Conservation (phyloP, 805 yeast species). For the Nakazawaea ernobii region DNA sequence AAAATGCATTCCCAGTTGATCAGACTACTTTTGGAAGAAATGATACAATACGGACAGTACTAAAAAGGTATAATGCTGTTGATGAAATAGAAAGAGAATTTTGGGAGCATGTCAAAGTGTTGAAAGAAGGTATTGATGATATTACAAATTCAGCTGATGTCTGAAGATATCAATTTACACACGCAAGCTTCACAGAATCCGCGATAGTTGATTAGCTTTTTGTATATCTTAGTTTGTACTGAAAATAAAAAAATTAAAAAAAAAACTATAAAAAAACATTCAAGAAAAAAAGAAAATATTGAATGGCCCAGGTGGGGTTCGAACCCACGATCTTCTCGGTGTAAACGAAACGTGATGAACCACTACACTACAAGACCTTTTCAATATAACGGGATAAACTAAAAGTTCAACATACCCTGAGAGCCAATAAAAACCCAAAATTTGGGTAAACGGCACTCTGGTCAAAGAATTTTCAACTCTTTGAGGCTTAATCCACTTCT, state of each 20-base stretch:
- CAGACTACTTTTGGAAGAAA: too few species aligned
- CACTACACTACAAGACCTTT: slow-evolving; percentile 12
- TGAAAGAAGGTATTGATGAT: background rate
- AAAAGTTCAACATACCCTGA: background rate
- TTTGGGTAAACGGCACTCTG: background rate
- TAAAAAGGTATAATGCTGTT: background rate
- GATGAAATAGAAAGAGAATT: background rate
- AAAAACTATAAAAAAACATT: background rate
- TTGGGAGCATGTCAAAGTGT: background rate
- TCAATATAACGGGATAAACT: background rate
- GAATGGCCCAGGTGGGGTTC: slow-evolving; percentile 12
- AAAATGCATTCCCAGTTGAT: too few species aligned
- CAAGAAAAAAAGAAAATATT: background rate
- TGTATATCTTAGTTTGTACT: too few species aligned
- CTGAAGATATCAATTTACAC: too few species aligned
- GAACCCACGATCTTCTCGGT: slow-evolving; percentile 15
- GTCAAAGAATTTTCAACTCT: too few species aligned
- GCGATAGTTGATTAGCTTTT: too few species aligned
- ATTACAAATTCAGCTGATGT: background rate
- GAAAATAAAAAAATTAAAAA: too few species aligned
- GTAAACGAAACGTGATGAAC: slow-evolving; percentile 14
- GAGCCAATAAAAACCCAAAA: background rate
- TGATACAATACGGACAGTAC: background rate
- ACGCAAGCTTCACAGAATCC: too few species aligned
- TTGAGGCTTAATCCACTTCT: too few species aligned